A percentile compares a stretch with the other conserved stretches of the same genome.
These are phyloP conservation scores for Apophysomyces elegans DNA, from an alignment of 371 early-diverging fungal species.

Conservation along the genomic window DNA sequence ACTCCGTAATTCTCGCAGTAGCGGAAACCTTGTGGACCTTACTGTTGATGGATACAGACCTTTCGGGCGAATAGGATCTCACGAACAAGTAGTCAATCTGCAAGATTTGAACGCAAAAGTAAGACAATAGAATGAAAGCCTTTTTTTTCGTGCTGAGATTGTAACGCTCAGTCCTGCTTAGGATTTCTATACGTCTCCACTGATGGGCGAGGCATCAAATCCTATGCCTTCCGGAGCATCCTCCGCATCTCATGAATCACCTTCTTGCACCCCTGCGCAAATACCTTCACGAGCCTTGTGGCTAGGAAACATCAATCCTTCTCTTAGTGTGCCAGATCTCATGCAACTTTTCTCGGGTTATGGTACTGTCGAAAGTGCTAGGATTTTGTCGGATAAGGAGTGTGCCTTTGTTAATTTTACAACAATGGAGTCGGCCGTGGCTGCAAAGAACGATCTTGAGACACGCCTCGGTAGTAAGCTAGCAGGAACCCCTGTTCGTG, in stretches of 20 bases:
- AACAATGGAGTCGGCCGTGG: slow-evolving; percentile 41
- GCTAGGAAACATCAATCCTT: slow-evolving; percentile 91
- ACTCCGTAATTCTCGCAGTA: slow-evolving; percentile 17
- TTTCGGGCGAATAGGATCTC: slow-evolving; percentile 2
- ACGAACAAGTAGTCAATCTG: slow-evolving; percentile 9
- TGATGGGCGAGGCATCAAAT: background rate
- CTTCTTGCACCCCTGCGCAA: slow-evolving; percentile 27
- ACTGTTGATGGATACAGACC: slow-evolving; percentile 1
- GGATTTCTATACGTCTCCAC: background rate
- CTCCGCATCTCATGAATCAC: slow-evolving; percentile 18
- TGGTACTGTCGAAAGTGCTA: slow-evolving; percentile 88
- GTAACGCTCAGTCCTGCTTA: background rate
- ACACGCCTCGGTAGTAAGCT: slow-evolving; percentile 25
- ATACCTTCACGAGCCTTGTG: slow-evolving; percentile 87
- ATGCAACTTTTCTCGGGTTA: slow-evolving; percentile 81
- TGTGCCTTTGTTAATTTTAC: slow-evolving; percentile 51
- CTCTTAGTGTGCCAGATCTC: slow-evolving; percentile 78
- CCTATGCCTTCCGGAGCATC: slow-evolving; percentile 9
- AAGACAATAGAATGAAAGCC: background rate
- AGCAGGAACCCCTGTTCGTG: slow-evolving; percentile 31
- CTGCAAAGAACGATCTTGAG: slow-evolving; percentile 40
- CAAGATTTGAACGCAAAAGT: slow-evolving; percentile 3
- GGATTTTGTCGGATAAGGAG: slow-evolving; percentile 80
- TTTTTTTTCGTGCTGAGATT: background rate
- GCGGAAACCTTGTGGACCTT: slow-evolving; percentile 14